A percentile compares a stretch with the other conserved stretches of the same genome.
phyloP scores from a whole-genome alignment of 2,329 filamentous ascomycete genomes.

The Alternaria arborescens region DNA sequence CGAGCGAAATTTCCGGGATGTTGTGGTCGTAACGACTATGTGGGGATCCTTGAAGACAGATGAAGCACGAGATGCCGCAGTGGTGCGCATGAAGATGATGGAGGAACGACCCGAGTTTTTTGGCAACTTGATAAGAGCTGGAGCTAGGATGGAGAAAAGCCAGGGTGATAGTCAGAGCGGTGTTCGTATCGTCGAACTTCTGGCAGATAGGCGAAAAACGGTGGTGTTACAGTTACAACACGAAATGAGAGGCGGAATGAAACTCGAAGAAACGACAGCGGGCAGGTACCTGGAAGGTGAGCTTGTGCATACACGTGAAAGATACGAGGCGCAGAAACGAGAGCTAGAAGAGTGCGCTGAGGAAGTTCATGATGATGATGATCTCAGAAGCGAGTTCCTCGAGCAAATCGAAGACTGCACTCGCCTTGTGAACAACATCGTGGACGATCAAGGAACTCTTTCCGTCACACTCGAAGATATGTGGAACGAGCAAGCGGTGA shows the following conservation, averaged over 20 bases:
- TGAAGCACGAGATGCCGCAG: slow-evolving; percentile 5
- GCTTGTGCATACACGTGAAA: not conserved
- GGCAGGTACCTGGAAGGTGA: slow-evolving; percentile 3
- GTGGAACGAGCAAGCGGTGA: not conserved
- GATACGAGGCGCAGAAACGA: not conserved
- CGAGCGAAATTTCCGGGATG: slow-evolving; percentile 50
- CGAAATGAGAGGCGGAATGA: not conserved
- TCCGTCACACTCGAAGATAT: slow-evolving; percentile 2
- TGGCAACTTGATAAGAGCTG: not conserved
- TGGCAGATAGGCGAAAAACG: not conserved
- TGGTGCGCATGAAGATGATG: slow-evolving; percentile 4
- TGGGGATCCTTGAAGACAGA: slow-evolving; percentile 41
- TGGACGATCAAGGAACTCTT: not conserved
- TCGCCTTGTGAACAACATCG: not conserved
- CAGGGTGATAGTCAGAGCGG: not conserved
- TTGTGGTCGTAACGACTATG: slow-evolving; percentile 56
- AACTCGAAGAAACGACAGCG: not conserved
- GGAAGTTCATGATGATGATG: not conserved
- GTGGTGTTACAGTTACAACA: not conserved
- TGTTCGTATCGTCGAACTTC: not conserved
- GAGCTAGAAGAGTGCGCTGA: not conserved
- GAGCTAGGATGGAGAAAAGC: not conserved
- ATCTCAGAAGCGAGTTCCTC: not conserved
- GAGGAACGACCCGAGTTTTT: not conserved
- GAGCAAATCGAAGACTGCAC: not conserved